Evolutionary conservation across 2,329 filamentous ascomycete species (phyloP).

Genomic region (Neocucurbitaria cava): DNA sequence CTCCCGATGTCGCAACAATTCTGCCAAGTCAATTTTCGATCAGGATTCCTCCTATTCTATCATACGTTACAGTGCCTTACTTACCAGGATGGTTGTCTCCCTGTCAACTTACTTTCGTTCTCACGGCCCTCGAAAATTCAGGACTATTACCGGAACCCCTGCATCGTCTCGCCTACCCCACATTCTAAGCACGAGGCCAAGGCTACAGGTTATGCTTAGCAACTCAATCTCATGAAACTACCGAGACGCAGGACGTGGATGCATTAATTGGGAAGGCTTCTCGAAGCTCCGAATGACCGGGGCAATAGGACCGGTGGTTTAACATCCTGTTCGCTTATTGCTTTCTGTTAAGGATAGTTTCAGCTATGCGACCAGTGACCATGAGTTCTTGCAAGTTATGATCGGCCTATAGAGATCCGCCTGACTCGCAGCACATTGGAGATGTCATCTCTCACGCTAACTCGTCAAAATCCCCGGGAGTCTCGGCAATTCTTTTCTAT

Average conservation of each 20-base stretch:
- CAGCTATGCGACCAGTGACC: constrained; percentile 6
- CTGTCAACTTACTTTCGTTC: background rate
- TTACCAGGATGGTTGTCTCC: background rate
- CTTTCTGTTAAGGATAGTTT: constrained; percentile 19
- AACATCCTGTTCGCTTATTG: constrained; percentile 31
- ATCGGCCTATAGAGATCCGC: constrained; percentile 23
- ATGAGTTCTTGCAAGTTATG: constrained; percentile 23
- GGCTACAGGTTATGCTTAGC: constrained; percentile 27
- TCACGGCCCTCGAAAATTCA: constrained; percentile 1
- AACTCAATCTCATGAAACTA: constrained; percentile 19
- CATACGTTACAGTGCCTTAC: background rate
- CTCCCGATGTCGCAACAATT: background rate
- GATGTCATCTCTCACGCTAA: constrained; percentile 21
- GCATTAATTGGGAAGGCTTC: constrained; percentile 35
- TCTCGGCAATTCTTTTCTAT: constrained; percentile 21
- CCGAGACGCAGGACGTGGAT: constrained; percentile 11
- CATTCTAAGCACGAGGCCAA: constrained; percentile 20
- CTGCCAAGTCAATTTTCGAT: background rate
- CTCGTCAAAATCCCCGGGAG: constrained; percentile 17
- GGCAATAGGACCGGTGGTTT: constrained; percentile 36
- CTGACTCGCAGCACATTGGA: constrained; percentile 26
- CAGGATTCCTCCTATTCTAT: background rate
- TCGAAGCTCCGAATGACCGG: constrained; percentile 31
- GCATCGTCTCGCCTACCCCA: constrained; percentile 20
- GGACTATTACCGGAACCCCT: constrained; percentile 21